These are phyloP conservation scores for Penicillium verhagenii DNA, from an alignment of 495 filamentous ascomycete species.

Conservation along the genomic window DNA sequence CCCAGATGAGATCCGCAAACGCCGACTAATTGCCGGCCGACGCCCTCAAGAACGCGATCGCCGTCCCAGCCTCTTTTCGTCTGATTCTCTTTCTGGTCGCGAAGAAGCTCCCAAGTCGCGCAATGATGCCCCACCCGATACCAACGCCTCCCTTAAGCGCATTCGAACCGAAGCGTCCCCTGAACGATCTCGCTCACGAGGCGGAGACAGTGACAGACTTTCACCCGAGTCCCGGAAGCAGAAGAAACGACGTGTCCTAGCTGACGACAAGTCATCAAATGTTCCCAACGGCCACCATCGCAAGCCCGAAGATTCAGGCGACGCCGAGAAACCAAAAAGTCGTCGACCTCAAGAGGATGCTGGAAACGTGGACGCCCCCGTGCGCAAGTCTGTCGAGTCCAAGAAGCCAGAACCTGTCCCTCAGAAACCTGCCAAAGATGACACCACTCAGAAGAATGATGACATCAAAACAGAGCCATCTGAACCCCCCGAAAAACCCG, in stretches of 20 bases:
- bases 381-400: slow-evolving; percentile 4
- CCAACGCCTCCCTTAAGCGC: slow-evolving; percentile 51
- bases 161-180: slow-evolving; percentile 67
- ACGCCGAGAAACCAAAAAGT: slow-evolving; percentile 25
- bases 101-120: slow-evolving; percentile 37
- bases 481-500: slow-evolving; percentile 24
- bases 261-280: slow-evolving; percentile 40
- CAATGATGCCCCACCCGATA: slow-evolving; percentile 32
- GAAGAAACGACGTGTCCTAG: slow-evolving; percentile 51
- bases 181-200: slow-evolving; percentile 55
- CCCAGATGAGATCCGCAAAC: slow-evolving; percentile 39
- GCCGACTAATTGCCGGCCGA: slow-evolving; percentile 45
- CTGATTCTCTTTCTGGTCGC: slow-evolving; percentile 43
- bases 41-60: slow-evolving; percentile 42
- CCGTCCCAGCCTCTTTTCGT: slow-evolving; percentile 39
- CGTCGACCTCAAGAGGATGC: slow-evolving; percentile 26
- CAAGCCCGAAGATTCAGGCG: slow-evolving; percentile 22
- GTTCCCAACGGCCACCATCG: slow-evolving; percentile 32
- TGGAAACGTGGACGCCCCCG: slow-evolving; percentile 9
- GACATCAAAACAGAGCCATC: slow-evolving; percentile 26
- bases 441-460: slow-evolving; percentile 30
- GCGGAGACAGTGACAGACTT: slow-evolving; percentile 41
- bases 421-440: slow-evolving; percentile 13
- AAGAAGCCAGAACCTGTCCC: slow-evolving; percentile 19
- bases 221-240: slow-evolving; percentile 39